Evolutionary conservation across 805 yeast genomes (phyloP), one percentile per base, ranked within the genome.

Genomic region (Cyberlindnera lachancei): DNA sequence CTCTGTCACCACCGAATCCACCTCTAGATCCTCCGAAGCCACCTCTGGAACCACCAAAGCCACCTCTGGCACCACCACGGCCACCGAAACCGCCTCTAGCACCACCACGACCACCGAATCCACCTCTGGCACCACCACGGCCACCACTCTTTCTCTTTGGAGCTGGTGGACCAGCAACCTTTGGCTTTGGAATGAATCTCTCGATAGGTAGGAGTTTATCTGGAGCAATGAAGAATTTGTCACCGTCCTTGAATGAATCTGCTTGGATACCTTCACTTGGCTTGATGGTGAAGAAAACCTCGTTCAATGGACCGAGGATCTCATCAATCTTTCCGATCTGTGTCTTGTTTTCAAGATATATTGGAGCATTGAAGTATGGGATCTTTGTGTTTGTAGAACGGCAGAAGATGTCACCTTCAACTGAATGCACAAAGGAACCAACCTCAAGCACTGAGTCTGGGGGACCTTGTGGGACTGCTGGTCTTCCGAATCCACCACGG

Each of bases 291-390:
- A 92, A 92, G 58, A 73, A 90, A n/a, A 92, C 96, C 64, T 92
- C 98, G 58, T 92, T 92, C 57, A 92, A 65, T 29, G 98, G 97
- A 31, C 99, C 99, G 47, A 92, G 72, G 42, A 92, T 92, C 69
- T 92, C 99, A 59, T 92, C 99, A 37, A 92, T 95, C 61, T 92
- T 92, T 52, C 99, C 99, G 29, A 92, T 79, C 56, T 82, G 92
- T 17, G 95, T 81, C 63, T 92, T 92, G 71, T 92, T 90, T 59
- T 92, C 97, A 48, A 92, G 72, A 60, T 81, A 92, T 51, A 92
- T 88, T 57, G 98, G 98, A 18, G 99, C 99, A 64, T 92, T 92
- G 74, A 92, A 92, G 61, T 90, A 92, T 53, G 99, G 98, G 48
- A 92, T 70, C 68, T 90, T 90, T 36, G 86, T 77, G 59, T 92